A percentile compares a stretch with the other conserved stretches of the same genome.
phyloP scores from a whole-genome alignment of 2,329 filamentous ascomycete species.

The Ophiobolus disseminans region DNA sequence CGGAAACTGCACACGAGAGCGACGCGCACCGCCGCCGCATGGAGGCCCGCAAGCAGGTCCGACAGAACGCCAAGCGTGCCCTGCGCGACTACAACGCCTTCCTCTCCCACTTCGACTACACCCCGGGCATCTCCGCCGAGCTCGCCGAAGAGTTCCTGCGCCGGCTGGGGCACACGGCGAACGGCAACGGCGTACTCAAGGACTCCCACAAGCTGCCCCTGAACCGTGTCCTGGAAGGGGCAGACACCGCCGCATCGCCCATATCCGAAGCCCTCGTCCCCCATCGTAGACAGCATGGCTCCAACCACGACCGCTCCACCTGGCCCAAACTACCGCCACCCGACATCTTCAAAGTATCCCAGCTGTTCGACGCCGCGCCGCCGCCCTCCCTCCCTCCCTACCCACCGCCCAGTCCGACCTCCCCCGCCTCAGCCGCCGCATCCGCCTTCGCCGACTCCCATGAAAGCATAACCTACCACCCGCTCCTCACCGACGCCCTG shows the following conservation, averaged over 20 bases:
- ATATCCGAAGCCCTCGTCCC: constrained; percentile 55
- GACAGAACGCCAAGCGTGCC: constrained; percentile 76
- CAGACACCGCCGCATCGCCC: constrained; percentile 25
- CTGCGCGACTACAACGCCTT: constrained; percentile 77
- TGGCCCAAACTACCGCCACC: constrained; percentile 59
- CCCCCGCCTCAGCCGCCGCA: constrained; percentile 43
- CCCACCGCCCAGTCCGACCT: constrained; percentile 54
- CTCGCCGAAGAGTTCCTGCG: constrained; percentile 62
- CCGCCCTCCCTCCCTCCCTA: constrained; percentile 72
- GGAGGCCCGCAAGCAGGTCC: constrained; percentile 72
- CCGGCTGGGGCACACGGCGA: constrained; percentile 30
- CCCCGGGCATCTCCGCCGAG: constrained; percentile 70
- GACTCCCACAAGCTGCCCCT: constrained; percentile 18
- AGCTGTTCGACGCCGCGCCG: constrained; percentile 74
- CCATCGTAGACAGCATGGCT: constrained; percentile 40
- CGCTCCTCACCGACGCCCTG: constrained; percentile 77
- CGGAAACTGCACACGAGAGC: constrained; percentile 54
- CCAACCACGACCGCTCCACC: constrained; percentile 43
- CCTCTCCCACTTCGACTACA: constrained; percentile 78
- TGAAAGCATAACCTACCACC: constrained; percentile 80
- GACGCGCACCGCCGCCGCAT: constrained; percentile 58
- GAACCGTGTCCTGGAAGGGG: constrained; percentile 37
- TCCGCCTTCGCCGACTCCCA: constrained; percentile 54
- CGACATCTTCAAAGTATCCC: constrained; percentile 63
- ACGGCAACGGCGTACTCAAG: constrained; percentile 18